Percentiles rank a stretch among this genome's conserved stretches.
These are phyloP conservation scores for Gymnopus androsaceus DNA, from an alignment of 1,284 basidiomycete genomes.

Conservation along the genomic window DNA sequence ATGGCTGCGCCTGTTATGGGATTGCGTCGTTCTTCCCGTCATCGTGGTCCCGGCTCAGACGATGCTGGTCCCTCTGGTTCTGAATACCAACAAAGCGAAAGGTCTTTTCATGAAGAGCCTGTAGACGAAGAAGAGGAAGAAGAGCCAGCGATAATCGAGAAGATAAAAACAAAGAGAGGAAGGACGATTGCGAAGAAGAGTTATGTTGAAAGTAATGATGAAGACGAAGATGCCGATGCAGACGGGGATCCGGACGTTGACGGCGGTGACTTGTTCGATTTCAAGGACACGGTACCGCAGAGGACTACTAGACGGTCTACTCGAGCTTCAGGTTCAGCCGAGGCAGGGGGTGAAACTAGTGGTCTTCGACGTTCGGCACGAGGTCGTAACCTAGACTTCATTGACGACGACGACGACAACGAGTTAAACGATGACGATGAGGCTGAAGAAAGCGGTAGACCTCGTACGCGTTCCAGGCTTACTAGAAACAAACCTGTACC, in stretches of 20 bases:
- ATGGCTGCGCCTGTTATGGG: too few species aligned
- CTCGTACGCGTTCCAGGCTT: neutral
- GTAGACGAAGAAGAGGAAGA: constrained; percentile 31
- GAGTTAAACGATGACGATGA: neutral
- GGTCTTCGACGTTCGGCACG: constrained; percentile 27
- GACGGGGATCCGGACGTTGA: constrained; percentile 23
- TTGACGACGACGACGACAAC: constrained; percentile 13
- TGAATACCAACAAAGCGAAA: constrained; percentile 62
- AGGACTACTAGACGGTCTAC: constrained; percentile 15
- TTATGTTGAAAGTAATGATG: constrained; percentile 56
- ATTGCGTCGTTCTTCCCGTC: too few species aligned
- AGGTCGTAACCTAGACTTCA: constrained; percentile 17
- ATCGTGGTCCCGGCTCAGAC: too few species aligned
- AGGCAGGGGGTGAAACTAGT: constrained; percentile 39
- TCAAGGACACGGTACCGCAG: constrained; percentile 15
- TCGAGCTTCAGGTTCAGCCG: constrained; percentile 30
- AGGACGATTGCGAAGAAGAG: constrained; percentile 44
- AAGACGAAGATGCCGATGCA: constrained; percentile 32
- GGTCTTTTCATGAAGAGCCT: constrained; percentile 29
- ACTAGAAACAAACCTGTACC: constrained; percentile 1
- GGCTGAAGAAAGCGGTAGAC: neutral
- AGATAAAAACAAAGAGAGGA: constrained; percentile 44
- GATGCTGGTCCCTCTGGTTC: constrained; percentile 48
- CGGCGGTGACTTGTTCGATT: constrained; percentile 32
- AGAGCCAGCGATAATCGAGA: constrained; percentile 36